phyloP scores from a whole-genome alignment of 1,139 yeast species.

The Magnusiomyces fungicola region DNA sequence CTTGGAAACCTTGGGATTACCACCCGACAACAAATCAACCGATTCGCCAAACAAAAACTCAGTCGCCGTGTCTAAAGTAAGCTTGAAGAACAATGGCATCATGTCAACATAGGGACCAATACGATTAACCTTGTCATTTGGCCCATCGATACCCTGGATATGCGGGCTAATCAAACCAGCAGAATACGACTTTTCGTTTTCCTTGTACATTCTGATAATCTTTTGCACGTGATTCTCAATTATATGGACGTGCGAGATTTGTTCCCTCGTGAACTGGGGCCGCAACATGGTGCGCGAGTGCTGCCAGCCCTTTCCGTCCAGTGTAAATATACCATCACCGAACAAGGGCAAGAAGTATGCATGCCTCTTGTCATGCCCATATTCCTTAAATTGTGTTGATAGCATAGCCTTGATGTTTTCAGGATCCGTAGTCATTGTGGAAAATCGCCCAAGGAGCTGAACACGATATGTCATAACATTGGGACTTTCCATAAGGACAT shows the following conservation, averaged over 20 bases:
- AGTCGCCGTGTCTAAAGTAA: slow-evolving; percentile 53
- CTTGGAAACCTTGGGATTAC: slow-evolving; percentile 10
- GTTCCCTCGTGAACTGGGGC: slow-evolving; percentile 52
- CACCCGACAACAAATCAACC: slow-evolving; percentile 33
- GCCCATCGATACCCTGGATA: slow-evolving; percentile 41
- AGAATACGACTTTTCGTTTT: slow-evolving; percentile 9
- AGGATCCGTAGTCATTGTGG: slow-evolving; percentile 40
- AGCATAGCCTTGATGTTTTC: slow-evolving; percentile 35
- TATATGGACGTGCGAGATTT: slow-evolving; percentile 42
- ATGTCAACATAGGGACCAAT: slow-evolving; percentile 38
- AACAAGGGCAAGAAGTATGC: slow-evolving; percentile 38
- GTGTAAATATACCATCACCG: slow-evolving; percentile 52
- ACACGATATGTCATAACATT: slow-evolving; percentile 4
- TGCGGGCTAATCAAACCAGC: no score
- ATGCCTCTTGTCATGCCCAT: slow-evolving; percentile 44
- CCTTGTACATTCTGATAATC: slow-evolving; percentile 25
- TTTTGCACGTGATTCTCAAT: slow-evolving; percentile 37
- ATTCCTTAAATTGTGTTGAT: slow-evolving; percentile 41
- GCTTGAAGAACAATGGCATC: slow-evolving; percentile 43
- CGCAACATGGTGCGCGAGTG: slow-evolving; percentile 51
- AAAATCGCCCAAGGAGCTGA: slow-evolving; percentile 10
- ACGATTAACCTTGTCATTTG: slow-evolving; percentile 35
- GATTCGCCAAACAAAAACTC: slow-evolving; percentile 53
- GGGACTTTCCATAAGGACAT: not conserved
- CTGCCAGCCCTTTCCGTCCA: slow-evolving; percentile 49